phyloP scores from a whole-genome alignment of 73 alveolate species.

The Uronychia setigera region DNA sequence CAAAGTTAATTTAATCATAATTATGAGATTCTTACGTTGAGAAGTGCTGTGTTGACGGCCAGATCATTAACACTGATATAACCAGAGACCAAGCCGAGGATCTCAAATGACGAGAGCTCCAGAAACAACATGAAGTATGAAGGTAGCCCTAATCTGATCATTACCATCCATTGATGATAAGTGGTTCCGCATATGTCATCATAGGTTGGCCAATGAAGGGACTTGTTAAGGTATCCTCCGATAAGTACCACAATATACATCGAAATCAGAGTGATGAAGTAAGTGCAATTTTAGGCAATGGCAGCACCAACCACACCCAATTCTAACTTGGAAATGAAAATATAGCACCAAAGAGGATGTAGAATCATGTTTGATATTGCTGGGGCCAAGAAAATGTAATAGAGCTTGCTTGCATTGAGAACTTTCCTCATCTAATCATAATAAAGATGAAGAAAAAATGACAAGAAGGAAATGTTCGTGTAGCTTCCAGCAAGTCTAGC shows the following conservation, averaged over 20 bases:
- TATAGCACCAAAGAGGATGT: conserved; percentile 23
- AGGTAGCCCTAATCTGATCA: conserved; percentile 48
- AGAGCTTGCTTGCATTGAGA: not conserved
- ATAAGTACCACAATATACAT: too few species aligned
- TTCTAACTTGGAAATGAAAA: not conserved
- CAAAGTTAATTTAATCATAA: too few species aligned
- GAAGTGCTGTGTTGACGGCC: conserved; percentile 46
- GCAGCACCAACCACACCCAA: not conserved
- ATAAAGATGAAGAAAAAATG: not conserved
- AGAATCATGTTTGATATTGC: not conserved
- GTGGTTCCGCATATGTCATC: not conserved
- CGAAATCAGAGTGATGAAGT: not conserved
- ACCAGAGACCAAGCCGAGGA: conserved; percentile 38
- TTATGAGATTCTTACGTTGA: too few species aligned
- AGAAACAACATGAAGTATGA: conserved; percentile 37
- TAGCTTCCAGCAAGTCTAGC: conserved; percentile 40
- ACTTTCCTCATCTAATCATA: conserved; percentile 7
- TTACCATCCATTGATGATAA: not conserved
- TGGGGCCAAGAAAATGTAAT: not conserved
- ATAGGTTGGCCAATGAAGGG: not conserved
- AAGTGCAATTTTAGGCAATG: not conserved
- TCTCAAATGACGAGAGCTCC: conserved; percentile 68
- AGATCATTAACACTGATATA: conserved; percentile 43
- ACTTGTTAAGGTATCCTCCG: too few species aligned
- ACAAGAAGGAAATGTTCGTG: not conserved